Evolutionary conservation across 2,329 filamentous ascomycete genomes (phyloP).

Genomic region (Colletotrichum sp.): DNA sequence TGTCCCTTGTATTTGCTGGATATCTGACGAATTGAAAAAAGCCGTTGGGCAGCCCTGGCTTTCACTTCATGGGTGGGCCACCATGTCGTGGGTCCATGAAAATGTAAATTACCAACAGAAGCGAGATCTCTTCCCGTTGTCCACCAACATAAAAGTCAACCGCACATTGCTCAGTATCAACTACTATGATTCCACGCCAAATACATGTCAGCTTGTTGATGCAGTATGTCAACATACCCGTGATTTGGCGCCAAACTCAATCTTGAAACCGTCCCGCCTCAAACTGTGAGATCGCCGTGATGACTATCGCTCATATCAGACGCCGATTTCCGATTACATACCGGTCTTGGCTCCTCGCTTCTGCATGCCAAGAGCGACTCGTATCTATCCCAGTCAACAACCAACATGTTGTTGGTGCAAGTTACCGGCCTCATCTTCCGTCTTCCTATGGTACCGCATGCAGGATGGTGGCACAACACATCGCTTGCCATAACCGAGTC

Average conservation of each 20-base stretch:
- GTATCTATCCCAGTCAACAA: neutral
- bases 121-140: neutral
- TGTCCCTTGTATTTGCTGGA: neutral
- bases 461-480: neutral
- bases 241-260: neutral
- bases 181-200: neutral
- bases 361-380: neutral
- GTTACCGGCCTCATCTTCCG: neutral
- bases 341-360: neutral
- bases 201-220: accelerated
- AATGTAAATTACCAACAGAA: neutral
- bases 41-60: neutral
- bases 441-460: neutral
- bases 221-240: no score
- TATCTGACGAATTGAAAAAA: neutral
- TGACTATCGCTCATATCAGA: neutral
- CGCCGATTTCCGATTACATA: neutral
- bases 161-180: accelerated
- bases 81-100: neutral
- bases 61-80: neutral
- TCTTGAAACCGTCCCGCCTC: no score
- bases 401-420: neutral
- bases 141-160: accelerated
- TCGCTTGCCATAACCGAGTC: neutral
- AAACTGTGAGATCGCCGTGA: neutral